Evolutionary conservation across 148 eudicot species (phyloP).

Genomic region (Camellia japonica): DNA sequence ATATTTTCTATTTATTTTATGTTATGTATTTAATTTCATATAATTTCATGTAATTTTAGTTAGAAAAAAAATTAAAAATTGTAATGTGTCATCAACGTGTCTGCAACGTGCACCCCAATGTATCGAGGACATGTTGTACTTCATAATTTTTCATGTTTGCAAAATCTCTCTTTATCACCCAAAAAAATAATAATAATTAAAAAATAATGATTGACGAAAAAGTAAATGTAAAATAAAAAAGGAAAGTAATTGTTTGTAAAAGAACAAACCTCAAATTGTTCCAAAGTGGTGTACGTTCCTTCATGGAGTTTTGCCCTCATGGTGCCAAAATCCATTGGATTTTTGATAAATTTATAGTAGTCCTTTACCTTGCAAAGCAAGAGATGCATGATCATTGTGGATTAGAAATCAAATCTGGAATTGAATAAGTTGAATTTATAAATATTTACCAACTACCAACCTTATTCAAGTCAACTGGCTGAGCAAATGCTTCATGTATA

Average conservation of each 20-base stretch:
- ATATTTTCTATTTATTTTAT: no score
- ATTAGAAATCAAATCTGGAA: background rate
- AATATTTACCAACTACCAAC: background rate
- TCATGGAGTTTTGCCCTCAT: conserved; percentile 37
- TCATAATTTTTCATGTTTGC: no score
- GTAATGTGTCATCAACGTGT: no score
- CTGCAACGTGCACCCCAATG: no score
- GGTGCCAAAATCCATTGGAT: conserved; percentile 47
- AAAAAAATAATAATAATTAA: no score
- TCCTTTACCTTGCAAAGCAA: conserved; percentile 18
- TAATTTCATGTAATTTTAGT: no score
- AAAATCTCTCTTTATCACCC: no score
- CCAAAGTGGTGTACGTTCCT: conserved; percentile 20
- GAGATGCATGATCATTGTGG: background rate
- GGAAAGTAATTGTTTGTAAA: background rate
- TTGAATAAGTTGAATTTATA: background rate
- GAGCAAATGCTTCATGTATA: conserved; percentile 14
- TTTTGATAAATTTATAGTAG: conserved; percentile 26
- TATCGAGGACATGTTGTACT: no score
- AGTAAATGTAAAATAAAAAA: background rate
- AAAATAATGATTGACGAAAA: no score
- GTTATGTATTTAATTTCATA: no score
- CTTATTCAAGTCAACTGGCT: conserved; percentile 21
- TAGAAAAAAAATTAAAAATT: no score
- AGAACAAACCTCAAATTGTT: conserved; percentile 32